Base-by-base conservation (phyloP, 2,329 filamentous ascomycete genomes). In the Colletotrichum destructivum region DNA sequence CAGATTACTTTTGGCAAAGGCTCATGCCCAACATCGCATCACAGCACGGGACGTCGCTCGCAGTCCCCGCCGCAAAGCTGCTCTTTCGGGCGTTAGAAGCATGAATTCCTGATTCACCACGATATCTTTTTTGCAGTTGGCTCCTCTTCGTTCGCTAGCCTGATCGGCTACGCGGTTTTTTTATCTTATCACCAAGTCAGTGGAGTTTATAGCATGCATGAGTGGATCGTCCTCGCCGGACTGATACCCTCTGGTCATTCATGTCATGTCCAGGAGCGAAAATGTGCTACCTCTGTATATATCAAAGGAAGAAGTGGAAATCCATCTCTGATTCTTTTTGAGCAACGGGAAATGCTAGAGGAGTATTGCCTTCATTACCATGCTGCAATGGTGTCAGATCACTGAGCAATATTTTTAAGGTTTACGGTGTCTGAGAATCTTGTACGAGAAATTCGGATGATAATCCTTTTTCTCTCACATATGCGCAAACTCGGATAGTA, bases 271-370 rank as follows among this genome's bases (percentile, higher is more conserved):
- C 52, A 42, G 38, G 26, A 44, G 59, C 59, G 51, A 31, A 55
- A 15, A 44, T 38, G 66, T 21, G 66, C 23, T 61, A 18, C 46
- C 47, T 69, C 52, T 69, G 69, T 72, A 72, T 61, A 56, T 72
- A 72, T 23, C 65, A 72, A 66, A 51, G 26, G 54, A 64, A 49
- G 60, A 31, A 60, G 47, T 64, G 54, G 54, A 72, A 71, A 67
- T 72, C 64, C 65, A 69, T 57, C 38, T 69, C 46, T 62, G 46
- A 51, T 60, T 71, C 16, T 31, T 54, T 64, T 38, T 21, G 42
- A 64, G 26, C 23, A n/a, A 47, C 49, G 40, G 51, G n/a, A 38
- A 38, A 16, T 44, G 59, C 31, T 35, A 44, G 15, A 35, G 26
- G 23, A 21, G 26, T n/a, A n/a, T 26, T 35, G 7, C 13, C 23